These are phyloP conservation scores for Ophiostoma quercus DNA, from an alignment of 2,329 filamentous ascomycete genomes.

Conservation along the genomic window DNA sequence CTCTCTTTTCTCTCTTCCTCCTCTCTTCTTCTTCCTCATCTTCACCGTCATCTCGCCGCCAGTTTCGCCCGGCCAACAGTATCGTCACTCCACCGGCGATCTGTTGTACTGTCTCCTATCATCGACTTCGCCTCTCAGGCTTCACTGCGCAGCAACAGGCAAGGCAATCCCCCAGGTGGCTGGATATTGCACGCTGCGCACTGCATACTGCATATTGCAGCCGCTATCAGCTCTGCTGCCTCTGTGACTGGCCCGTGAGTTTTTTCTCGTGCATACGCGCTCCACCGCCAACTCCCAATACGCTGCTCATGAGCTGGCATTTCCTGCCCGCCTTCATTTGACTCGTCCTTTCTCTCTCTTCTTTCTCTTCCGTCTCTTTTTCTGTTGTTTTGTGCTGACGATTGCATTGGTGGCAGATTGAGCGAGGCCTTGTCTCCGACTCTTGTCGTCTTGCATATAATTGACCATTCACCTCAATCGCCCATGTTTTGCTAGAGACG, in stretches of 20 bases:
- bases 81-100: slow-evolving; percentile 16
- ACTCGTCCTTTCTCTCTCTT: slow-evolving; percentile 1
- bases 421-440: neutral
- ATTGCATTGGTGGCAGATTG: slow-evolving; percentile 7
- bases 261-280: slow-evolving; percentile 16
- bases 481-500: slow-evolving; percentile 21
- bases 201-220: slow-evolving; percentile 10
- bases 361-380: neutral
- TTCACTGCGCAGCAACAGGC: neutral
- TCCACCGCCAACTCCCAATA: slow-evolving; percentile 11
- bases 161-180: slow-evolving; percentile 6
- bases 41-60: slow-evolving; percentile 11
- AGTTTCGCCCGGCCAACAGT: slow-evolving; percentile 23
- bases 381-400: slow-evolving; percentile 15
- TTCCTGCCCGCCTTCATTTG: neutral
- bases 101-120: slow-evolving; percentile 9
- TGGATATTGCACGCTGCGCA: slow-evolving; percentile 7
- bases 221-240: neutral
- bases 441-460: neutral
- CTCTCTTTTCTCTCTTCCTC: neutral
- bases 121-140: neutral
- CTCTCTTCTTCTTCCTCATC: neutral
- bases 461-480: slow-evolving; percentile 12
- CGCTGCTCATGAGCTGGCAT: slow-evolving; percentile 11
- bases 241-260: slow-evolving; percentile 21